Conservation (phyloP, 129 eudicot species). For the Tagetes patula region DNA sequence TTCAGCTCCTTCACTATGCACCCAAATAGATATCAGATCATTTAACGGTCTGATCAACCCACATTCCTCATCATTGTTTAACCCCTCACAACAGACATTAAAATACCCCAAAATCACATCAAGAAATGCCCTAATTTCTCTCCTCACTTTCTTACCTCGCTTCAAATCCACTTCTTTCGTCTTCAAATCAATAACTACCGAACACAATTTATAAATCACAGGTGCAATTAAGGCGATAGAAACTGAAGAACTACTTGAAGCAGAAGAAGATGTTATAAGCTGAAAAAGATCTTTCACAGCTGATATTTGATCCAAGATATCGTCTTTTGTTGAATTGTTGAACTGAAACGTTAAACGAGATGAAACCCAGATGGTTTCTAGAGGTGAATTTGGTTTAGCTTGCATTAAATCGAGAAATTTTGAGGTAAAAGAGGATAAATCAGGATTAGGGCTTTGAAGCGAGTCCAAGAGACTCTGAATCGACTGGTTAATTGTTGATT, state of each 20-base stretch:
- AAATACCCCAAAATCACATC: conserved; percentile 55
- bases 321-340: conserved; percentile 34
- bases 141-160: conserved; percentile 47
- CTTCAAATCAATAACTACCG: conserved; percentile 39
- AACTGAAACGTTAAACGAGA: conserved; percentile 44
- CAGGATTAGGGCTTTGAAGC: conserved; percentile 32
- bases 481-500: conserved; percentile 43
- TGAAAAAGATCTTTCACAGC: conserved; percentile 58
- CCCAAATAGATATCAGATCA: conserved; percentile 59
- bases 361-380: conserved; percentile 74
- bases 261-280: conserved; percentile 46
- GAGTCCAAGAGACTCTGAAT: conserved; percentile 51
- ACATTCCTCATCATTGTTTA: conserved; percentile 30
- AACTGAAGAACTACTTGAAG: conserved; percentile 48
- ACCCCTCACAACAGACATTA: conserved; percentile 43
- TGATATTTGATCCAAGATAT: conserved; percentile 38
- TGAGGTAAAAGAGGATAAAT: conserved; percentile 37
- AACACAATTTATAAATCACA: conserved; percentile 45
- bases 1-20: conserved; percentile 30
- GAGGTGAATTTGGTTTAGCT: conserved; percentile 50
- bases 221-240: conserved; percentile 56
- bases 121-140: conserved; percentile 51
- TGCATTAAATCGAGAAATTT: conserved; percentile 54
- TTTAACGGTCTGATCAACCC: conserved; percentile 49
- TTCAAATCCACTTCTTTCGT: conserved; percentile 42